phyloP scores from a whole-genome alignment of 2,329 filamentous ascomycete genomes.

The Cercospora sp. region DNA sequence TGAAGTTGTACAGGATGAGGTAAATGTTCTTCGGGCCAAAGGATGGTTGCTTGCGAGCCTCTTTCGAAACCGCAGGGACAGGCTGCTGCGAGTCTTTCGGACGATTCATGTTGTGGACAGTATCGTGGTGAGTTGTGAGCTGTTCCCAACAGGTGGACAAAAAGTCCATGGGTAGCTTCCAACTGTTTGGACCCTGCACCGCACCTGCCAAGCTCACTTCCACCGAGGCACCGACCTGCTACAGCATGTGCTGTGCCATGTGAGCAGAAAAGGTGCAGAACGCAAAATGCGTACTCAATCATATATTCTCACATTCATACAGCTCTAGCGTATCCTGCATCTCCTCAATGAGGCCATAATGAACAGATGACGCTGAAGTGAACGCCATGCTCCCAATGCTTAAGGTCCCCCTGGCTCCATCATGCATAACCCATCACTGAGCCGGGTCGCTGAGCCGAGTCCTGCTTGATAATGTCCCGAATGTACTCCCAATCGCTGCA shows the following conservation, averaged over 20 bases:
- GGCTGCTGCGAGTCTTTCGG: conserved; percentile 32
- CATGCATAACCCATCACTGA: background rate
- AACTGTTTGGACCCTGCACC: background rate
- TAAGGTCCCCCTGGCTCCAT: background rate
- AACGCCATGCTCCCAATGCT: background rate
- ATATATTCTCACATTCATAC: background rate
- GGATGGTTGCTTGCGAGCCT: conserved; percentile 15
- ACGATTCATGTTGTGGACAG: conserved; percentile 28
- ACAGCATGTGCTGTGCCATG: background rate
- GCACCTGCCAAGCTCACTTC: conserved; percentile 4
- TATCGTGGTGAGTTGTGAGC: background rate
- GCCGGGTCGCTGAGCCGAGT: background rate
- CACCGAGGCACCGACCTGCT: background rate
- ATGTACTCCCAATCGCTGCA: background rate
- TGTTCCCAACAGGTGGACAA: background rate
- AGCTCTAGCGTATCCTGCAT: background rate
- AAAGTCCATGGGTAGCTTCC: background rate
- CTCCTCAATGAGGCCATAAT: background rate
- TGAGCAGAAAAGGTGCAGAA: background rate
- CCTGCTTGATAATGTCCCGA: background rate
- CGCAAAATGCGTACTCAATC: background rate
- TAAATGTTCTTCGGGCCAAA: conserved; percentile 53
- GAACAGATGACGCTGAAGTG: background rate
- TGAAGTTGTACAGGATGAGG: conserved; percentile 80
- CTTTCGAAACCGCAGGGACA: background rate